Percentiles rank a stretch among this genome's conserved stretches.
These are phyloP conservation scores for Nicotiana benthamiana DNA, from an alignment of 257 asterid genomes.

Conservation along the genomic window DNA sequence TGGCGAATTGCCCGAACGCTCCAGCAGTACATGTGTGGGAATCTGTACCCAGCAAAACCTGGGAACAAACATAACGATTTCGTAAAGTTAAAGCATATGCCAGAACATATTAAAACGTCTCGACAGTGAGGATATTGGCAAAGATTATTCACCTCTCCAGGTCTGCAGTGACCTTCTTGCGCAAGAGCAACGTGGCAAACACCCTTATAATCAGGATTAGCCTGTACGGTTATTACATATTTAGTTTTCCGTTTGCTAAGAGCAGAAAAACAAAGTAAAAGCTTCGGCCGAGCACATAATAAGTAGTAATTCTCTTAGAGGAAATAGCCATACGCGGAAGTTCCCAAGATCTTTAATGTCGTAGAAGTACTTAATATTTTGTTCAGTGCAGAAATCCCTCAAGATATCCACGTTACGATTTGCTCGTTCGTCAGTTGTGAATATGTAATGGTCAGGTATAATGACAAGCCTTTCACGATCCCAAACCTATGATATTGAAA, in stretches of 20 bases:
- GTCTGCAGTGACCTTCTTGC: conserved; percentile 99
- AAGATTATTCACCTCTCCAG: conserved; percentile 66
- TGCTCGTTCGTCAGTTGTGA: conserved; percentile 90
- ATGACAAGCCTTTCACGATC: conserved; percentile 87
- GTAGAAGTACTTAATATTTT: conserved; percentile 83
- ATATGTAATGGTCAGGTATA: conserved; percentile 92
- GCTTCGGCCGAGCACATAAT: background rate
- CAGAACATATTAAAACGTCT: background rate
- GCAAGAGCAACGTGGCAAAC: conserved; percentile 99
- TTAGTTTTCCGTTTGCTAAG: background rate
- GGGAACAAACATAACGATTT: conserved; percentile 9
- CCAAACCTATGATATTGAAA: conserved; percentile 54
- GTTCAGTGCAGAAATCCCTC: conserved; percentile 88
- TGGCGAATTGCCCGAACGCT: conserved; percentile 94
- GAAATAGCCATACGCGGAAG: conserved; percentile 50
- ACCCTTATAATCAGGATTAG: conserved; percentile 95
- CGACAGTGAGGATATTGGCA: background rate
- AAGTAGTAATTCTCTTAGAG: background rate
- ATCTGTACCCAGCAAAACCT: conserved; percentile 95
- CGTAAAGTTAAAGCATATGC: background rate
- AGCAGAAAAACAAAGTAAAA: background rate
- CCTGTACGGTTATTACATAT: conserved; percentile 37
- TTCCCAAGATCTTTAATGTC: conserved; percentile 87
- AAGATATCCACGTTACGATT: conserved; percentile 91
- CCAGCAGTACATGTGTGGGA: conserved; percentile 99